phyloP scores from a whole-genome alignment of 345 rosid species.

The Triadica sebifera region DNA sequence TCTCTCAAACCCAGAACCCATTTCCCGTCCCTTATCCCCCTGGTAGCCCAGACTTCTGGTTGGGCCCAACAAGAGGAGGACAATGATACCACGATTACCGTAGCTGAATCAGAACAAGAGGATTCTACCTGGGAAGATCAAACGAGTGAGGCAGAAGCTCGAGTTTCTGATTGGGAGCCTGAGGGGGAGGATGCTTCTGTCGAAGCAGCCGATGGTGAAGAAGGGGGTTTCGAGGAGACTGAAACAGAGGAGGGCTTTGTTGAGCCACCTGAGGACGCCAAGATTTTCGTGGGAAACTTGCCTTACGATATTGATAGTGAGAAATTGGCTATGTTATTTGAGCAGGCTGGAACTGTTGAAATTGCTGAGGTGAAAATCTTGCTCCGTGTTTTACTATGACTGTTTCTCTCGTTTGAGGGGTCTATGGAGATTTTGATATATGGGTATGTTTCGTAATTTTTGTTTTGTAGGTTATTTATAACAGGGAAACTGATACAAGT shows the following conservation, averaged over 20 bases:
- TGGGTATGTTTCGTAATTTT: neutral
- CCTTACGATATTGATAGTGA: conserved; percentile 77
- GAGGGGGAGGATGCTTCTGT: conserved; percentile 33
- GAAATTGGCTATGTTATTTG: conserved; percentile 76
- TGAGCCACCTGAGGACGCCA: conserved; percentile 80
- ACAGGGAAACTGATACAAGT: conserved; percentile 77
- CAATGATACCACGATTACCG: conserved; percentile 32
- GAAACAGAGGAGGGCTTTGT: conserved; percentile 30
- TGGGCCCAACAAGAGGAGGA: conserved; percentile 40
- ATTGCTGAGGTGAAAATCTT: conserved; percentile 68
- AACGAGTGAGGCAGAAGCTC: conserved; percentile 26
- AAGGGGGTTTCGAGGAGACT: conserved; percentile 17
- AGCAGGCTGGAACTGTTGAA: conserved; percentile 88
- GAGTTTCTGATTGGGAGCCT: conserved; percentile 33
- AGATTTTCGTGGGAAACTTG: conserved; percentile 83
- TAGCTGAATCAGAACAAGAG: conserved; percentile 20
- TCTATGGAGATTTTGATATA: neutral
- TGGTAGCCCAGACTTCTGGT: conserved; percentile 54
- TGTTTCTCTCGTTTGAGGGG: neutral
- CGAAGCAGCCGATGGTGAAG: conserved; percentile 23
- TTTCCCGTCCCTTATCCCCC: conserved; percentile 39
- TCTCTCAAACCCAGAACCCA: conserved; percentile 44
- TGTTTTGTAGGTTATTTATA: conserved; percentile 66
- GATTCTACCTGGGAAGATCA: conserved; percentile 33
- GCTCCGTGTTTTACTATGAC: neutral